phyloP scores from a whole-genome alignment of 441 rosid species.

The Brassica balearica region DNA sequence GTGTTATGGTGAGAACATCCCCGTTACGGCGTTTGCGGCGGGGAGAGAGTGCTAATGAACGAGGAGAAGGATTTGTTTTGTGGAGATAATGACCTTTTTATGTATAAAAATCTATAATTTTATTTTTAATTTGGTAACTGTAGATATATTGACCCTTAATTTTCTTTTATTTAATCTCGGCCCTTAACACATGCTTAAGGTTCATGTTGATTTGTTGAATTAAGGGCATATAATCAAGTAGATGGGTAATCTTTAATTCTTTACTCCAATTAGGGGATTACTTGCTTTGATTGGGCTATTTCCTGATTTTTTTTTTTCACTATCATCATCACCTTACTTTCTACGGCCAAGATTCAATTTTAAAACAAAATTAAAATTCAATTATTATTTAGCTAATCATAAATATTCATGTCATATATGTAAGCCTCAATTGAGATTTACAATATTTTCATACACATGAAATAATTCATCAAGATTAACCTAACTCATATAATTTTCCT shows the following conservation, averaged over 20 bases:
- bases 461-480: background rate
- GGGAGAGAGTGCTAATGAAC: constrained; percentile 26
- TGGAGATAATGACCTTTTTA: constrained; percentile 39
- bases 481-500: background rate
- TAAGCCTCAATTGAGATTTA: background rate
- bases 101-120: background rate
- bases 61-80: constrained; percentile 14
- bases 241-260: constrained; percentile 17
- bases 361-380: background rate
- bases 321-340: constrained; percentile 32
- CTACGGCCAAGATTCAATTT: constrained; percentile 27
- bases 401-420: background rate
- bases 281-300: constrained; percentile 14
- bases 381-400: background rate
- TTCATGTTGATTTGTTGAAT: constrained; percentile 36
- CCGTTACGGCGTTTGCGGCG: constrained; percentile 67
- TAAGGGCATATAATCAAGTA: constrained; percentile 30
- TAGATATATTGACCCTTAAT: constrained; percentile 37
- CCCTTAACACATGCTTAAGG: constrained; percentile 41
- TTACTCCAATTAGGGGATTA: constrained; percentile 16
- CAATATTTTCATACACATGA: background rate
- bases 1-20: constrained; percentile 47
- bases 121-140: constrained; percentile 10
- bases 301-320: constrained; percentile 18
- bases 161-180: constrained; percentile 17